Base-by-base conservation (phyloP, 1,139 yeast genomes). In the Kluyveromyces sp. region DNA sequence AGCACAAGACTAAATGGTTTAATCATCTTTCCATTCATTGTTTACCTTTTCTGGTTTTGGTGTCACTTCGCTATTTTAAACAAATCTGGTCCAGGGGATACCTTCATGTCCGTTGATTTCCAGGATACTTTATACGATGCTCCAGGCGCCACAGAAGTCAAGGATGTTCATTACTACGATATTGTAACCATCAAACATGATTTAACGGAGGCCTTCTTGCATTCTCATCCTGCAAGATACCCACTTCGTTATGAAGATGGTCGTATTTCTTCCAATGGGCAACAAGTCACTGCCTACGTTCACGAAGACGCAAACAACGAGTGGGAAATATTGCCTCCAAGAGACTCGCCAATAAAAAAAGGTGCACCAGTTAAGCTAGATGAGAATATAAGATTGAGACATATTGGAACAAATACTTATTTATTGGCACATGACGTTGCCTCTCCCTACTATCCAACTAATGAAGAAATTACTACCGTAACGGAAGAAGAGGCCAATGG, bases 161-260 rank as follows among this genome's bases (percentile, higher is more conserved):
- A 79, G 60, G 78, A 75, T 37, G 79, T 92, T 45, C 77, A 87
- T 59, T 92, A 75, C 65, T 75, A 78, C 62, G 98, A 92, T 65
- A 68, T 76, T 26, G 68, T 92, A 46, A 87, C 96, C 25, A 64
- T 92, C 50, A 78, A 77, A 58, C 95, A 89, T 65, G 82, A 81
- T 60, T 85, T 78, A 42, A 87, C 96, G 3, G 78, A 74, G 3
- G 81, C 87, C 10, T 74, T 77, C 47, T 75, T 92, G 58, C 97
- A 92, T 64, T 92, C 98, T 0, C 97, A 89, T 60, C 59, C 65
- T 8, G 74, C 70, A 34, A 67, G 66, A 42, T 92, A 92, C 64
- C 99, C 99, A 35, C 72, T 89, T 58, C 81, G 97, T 63, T 92
- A 92, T 64, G 97, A 88, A 47, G 97, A 92, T 64, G 98, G 98